Base-by-base conservation (phyloP, 2,329 filamentous ascomycete species). In the Ceratocystis huliohia region DNA sequence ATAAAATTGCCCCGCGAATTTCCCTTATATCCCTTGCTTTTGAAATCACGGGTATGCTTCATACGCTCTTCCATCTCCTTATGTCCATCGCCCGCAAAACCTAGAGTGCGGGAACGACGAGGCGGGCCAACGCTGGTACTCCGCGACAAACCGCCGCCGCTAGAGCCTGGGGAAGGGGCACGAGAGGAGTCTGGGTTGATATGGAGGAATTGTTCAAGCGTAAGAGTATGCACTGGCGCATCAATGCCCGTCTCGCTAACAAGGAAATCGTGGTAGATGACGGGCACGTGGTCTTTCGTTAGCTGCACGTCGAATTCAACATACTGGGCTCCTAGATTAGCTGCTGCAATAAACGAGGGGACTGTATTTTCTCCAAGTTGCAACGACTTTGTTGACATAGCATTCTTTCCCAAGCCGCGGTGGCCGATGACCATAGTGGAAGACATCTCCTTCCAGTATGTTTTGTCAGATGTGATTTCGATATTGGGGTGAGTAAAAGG, bases 181-280 rank as follows among this genome's bases (percentile, higher is more conserved):
- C 68, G 68, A 44, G 66, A 66, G 5, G 66, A 66, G 77, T 82
- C 81, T 0, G 81, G 76, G 73, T 91, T 92, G 71, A 96, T 87
- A 73, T 96, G 91, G 22, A 97, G 81, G 73, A 97, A 97, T 80
- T 96, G 94, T 73, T 99, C 93, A 3, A 97, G 78, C 0, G 94
- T 99, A 69, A 99, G 79, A 0, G 91, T 96, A 74, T 99, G 94
- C 1, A 99, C 93, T 0, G 94, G 94, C 0, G 94, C 94, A 73
- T 99, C 94, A 65, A 96, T 94, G 8, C 95, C 94, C 0, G 94
- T 97, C 76, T 99, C 94, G 73, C 91, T 96, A 74, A 99, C 94
- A 15, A 97, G 81, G 73, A 99, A 99, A 75, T 99, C 94, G 74
- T 99, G 94, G 74, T 99, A 99, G 72, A 99, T 96, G 70, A 99